Conservation (phyloP, 805 yeast species). For the Metschnikowia anglica region DNA sequence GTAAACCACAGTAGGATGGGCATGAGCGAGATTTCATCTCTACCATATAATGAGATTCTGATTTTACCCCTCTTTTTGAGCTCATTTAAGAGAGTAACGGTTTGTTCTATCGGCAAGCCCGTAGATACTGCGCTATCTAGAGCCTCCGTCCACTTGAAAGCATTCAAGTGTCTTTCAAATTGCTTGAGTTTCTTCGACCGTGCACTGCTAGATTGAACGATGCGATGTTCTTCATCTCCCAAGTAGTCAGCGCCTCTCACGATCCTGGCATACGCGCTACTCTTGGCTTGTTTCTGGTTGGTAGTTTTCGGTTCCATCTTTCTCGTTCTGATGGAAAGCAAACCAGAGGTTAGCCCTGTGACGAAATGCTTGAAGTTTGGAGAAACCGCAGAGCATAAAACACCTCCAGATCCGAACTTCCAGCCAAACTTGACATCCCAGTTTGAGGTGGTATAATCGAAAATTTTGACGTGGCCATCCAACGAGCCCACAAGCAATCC, state of each 20-base stretch:
- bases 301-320: conserved; percentile 60
- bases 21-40: conserved; percentile 84
- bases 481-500: conserved; percentile 92
- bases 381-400: conserved; percentile 83
- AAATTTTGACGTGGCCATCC: conserved; percentile 96
- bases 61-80: conserved; percentile 87
- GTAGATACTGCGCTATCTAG: conserved; percentile 79
- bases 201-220: conserved; percentile 57
- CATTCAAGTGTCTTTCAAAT: conserved; percentile 80
- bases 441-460: conserved; percentile 66
- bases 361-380: conserved; percentile 84
- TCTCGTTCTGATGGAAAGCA: conserved; percentile 84
- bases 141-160: conserved; percentile 92
- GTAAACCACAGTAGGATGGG: conserved; percentile 85
- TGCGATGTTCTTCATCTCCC: conserved; percentile 82
- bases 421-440: conserved; percentile 95
- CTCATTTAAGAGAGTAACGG: conserved; percentile 81
- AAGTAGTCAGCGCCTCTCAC: conserved; percentile 87
- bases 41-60: conserved; percentile 70
- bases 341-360: conserved; percentile 87
- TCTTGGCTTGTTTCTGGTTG: conserved; percentile 48
- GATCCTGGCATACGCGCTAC: conserved; percentile 73
- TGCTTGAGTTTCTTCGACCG: conserved; percentile 65
- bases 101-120: conserved; percentile 77
- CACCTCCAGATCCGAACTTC: conserved; percentile 91